Percentiles rank a stretch among this genome's conserved stretches.
phyloP scores from a whole-genome alignment of 306 rosid genomes.

The Nissolia schottii region DNA sequence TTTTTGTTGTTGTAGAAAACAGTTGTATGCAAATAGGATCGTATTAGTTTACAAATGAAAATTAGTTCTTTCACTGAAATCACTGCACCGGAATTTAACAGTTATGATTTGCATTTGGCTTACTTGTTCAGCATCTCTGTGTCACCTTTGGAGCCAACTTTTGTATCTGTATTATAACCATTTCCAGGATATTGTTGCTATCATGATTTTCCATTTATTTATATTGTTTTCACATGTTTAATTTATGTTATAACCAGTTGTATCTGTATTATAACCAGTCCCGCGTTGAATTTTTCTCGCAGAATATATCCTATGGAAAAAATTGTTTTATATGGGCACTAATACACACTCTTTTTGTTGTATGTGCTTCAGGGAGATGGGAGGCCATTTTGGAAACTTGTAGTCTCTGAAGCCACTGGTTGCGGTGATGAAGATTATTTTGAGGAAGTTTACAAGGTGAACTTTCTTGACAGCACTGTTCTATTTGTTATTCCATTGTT shows the following conservation, averaged over 20 bases:
- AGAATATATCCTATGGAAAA: not conserved
- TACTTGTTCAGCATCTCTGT: not conserved
- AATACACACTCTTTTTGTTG: not conserved
- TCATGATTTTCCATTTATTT: not conserved
- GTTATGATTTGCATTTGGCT: not conserved
- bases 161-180: not conserved
- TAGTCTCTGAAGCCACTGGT: conserved; percentile 94
- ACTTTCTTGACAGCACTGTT: conserved; percentile 5
- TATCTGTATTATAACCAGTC: not conserved
- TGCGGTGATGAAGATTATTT: conserved; percentile 66
- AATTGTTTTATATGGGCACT: not conserved
- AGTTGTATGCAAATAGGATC: not conserved
- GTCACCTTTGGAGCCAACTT: conserved; percentile 18
- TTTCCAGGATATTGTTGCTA: not conserved
- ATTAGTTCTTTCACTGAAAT: not conserved
- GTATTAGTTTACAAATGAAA: not conserved
- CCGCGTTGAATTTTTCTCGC: conserved; percentile 4
- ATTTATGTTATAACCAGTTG: no score
- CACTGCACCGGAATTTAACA: not conserved
- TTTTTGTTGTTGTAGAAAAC: not conserved
- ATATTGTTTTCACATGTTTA: not conserved
- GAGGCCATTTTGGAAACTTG: conserved; percentile 93
- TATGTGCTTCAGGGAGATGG: conserved; percentile 77
- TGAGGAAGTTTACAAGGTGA: conserved; percentile 88
- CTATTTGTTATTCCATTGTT: not conserved